Base-by-base conservation (phyloP, 306 rosid species). In the Cicer yamashitae region DNA sequence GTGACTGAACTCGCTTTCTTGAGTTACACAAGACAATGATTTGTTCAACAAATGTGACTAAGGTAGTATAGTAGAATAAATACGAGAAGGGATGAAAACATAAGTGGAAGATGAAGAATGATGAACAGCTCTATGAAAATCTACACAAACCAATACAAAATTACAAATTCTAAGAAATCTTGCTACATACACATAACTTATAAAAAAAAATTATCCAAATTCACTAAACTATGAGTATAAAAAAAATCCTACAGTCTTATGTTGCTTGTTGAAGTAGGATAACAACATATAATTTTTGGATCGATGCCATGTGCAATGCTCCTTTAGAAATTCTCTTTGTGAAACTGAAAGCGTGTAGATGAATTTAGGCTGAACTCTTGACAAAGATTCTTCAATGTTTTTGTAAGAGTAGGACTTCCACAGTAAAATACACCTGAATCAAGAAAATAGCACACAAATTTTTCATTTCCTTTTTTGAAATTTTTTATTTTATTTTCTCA, bases 361-460 rank as follows among this genome's bases (percentile, higher is more conserved):
- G 88, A 17, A 58, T 40, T 76, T 63, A 77, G 10, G 72, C 88
- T 84, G 41, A 78, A 81, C 40, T 84, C 85, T 6, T 81, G 50
- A 76, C 88, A 84, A 20, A 84, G 81, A 2, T 0, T 30, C 65
- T 38, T 84, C 81, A 84, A 65, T 74, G 74, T n/a, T 58, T 77
- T 41, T 48, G 85, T 81, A 53, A 84, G 88, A 47, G 73, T 22
- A 12, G 93, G 76, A 82, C 83, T 82, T 75, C 98, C 98, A 79
- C 98, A 94, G 76, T 94, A 91, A 84, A 91, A 94, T 12, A 94
- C 98, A 67, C 98, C 97, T 94, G 86, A 65, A 88, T 77, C 76
- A 86, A 77, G 47, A 45, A 52, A 78, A 65, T 43, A 79, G 22
- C 22, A 41, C 3, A 46, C 10, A 53, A 14, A 3, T 7, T 43